Conservation (phyloP, 768 basidiomycete species). For the Tylopilus rubrobrunneus region DNA sequence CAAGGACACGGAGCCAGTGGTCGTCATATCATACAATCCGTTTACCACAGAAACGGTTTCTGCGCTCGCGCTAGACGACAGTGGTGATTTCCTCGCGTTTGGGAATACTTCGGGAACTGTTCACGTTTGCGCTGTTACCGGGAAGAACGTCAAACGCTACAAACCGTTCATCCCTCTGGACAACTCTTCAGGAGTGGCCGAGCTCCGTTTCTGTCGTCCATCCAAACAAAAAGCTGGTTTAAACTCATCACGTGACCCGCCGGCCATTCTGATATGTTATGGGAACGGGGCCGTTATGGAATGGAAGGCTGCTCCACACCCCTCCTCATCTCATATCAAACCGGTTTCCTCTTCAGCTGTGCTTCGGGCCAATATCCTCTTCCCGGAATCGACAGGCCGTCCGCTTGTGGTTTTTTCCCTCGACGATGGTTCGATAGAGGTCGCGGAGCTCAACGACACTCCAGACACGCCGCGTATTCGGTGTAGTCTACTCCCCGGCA, state of each 20-base stretch:
- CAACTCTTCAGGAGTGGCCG: slow-evolving; percentile 48
- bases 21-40: slow-evolving; percentile 45
- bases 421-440: slow-evolving; percentile 63
- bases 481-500: slow-evolving; percentile 57
- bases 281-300: slow-evolving; percentile 56
- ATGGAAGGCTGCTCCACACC: slow-evolving; percentile 37
- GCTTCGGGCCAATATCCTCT: slow-evolving; percentile 46
- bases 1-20: slow-evolving; percentile 37
- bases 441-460: slow-evolving; percentile 50
- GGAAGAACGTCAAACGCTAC: slow-evolving; percentile 33
- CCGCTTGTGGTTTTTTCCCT: slow-evolving; percentile 56
- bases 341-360: slow-evolving; percentile 43
- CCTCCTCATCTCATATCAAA: slow-evolving; percentile 34
- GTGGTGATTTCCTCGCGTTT: slow-evolving; percentile 61
- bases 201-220: slow-evolving; percentile 43
- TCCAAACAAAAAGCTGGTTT: slow-evolving; percentile 18
- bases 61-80: slow-evolving; percentile 58
- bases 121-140: slow-evolving; percentile 55
- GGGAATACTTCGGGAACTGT: slow-evolving; percentile 69
- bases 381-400: slow-evolving; percentile 43
- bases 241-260: slow-evolving; percentile 8
- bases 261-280: slow-evolving; percentile 47
- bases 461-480: slow-evolving; percentile 40
- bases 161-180: slow-evolving; percentile 41
- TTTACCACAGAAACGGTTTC: slow-evolving; percentile 50